phyloP scores from a whole-genome alignment of 495 filamentous ascomycete species.

The Hypoxylon fragiforme region DNA sequence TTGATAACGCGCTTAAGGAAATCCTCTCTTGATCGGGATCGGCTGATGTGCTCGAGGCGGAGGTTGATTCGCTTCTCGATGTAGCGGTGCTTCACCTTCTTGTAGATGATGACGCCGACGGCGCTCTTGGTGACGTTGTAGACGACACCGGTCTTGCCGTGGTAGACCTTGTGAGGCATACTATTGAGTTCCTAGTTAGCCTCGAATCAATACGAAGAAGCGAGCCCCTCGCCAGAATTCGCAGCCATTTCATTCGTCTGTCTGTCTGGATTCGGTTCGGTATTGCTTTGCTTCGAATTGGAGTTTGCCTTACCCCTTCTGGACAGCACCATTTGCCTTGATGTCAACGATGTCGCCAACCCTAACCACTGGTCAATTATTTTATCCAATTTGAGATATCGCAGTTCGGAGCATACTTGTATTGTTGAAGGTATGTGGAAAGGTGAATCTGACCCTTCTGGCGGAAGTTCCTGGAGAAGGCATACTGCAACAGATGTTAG shows the following conservation, averaged over 20 bases:
- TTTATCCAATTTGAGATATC: neutral
- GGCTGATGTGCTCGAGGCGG: conserved; percentile 94
- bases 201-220: neutral
- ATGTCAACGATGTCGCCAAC: conserved; percentile 98
- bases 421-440: conserved; percentile 88
- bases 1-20: conserved; percentile 95
- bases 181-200: conserved; percentile 51
- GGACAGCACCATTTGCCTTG: conserved; percentile 94
- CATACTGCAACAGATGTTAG: conserved; percentile 73
- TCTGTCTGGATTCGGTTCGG: conserved; percentile 7
- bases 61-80: conserved; percentile 99
- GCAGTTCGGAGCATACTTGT: conserved; percentile 62
- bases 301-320: conserved; percentile 80
- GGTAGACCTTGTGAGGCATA: conserved; percentile 99
- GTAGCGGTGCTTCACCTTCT: conserved; percentile 96
- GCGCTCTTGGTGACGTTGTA: conserved; percentile 97
- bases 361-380: conserved; percentile 54
- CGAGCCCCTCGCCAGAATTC: conserved; percentile 12
- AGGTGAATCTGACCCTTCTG: conserved; percentile 87
- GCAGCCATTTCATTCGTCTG: neutral
- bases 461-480: conserved; percentile 92
- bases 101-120: conserved; percentile 98
- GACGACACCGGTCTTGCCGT: conserved; percentile 96
- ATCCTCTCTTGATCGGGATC: conserved; percentile 90
- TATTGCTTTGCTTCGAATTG: conserved; percentile 6